Evolutionary conservation across 441 rosid species (phyloP).

Genomic region (Aquilaria agallochum): DNA sequence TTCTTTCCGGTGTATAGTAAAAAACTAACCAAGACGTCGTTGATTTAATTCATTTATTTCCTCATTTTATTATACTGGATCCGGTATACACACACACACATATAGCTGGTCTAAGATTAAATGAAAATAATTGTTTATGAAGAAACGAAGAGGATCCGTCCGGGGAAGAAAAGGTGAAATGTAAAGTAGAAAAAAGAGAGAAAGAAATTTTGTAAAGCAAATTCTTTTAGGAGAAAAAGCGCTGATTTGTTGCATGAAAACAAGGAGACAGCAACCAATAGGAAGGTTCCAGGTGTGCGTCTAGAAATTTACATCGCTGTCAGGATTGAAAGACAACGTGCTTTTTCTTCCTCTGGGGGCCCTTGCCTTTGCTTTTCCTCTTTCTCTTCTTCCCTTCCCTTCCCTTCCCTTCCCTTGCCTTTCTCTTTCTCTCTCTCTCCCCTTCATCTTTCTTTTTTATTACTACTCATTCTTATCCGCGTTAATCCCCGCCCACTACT

Average conservation of each 20-base stretch:
- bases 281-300: slow-evolving; percentile 13
- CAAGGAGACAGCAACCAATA: slow-evolving; percentile 38
- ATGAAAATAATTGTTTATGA: background rate
- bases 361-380: slow-evolving; percentile 9
- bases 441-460: background rate
- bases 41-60: background rate
- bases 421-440: slow-evolving; percentile 1
- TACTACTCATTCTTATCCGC: no score
- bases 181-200: background rate
- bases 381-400: background rate
- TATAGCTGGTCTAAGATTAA: background rate
- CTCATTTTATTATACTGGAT: background rate
- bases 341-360: background rate
- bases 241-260: slow-evolving; percentile 73
- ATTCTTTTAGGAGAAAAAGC: background rate
- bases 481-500: no score
- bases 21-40: no score
- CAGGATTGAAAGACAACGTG: slow-evolving; percentile 9
- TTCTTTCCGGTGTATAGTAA: no score
- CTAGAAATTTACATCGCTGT: slow-evolving; percentile 19
- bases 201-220: background rate
- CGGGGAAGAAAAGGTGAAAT: background rate
- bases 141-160: background rate
- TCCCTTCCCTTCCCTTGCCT: background rate
- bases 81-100: background rate